Evolutionary conservation across 257 asterid species (phyloP).

Genomic region (Haberlea rhodopensis): DNA sequence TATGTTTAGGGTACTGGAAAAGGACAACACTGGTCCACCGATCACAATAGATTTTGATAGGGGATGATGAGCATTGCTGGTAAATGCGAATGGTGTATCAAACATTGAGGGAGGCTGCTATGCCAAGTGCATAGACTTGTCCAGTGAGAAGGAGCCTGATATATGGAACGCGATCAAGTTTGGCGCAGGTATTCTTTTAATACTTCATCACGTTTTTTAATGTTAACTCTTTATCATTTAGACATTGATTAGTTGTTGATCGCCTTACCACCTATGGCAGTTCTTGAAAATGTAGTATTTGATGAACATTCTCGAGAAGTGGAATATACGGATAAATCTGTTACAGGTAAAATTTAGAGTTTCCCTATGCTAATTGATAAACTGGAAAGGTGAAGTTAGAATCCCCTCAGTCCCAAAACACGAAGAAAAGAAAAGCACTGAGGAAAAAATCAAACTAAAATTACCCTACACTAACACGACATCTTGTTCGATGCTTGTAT

Average conservation of each 20-base stretch:
- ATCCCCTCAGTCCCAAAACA: background rate
- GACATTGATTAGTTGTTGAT: background rate
- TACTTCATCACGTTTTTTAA: background rate
- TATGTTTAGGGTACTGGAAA: slow-evolving; percentile 73
- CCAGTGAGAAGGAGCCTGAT: slow-evolving; percentile 92
- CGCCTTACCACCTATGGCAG: slow-evolving; percentile 34
- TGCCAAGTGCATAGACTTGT: slow-evolving; percentile 86
- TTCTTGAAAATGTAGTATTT: slow-evolving; percentile 82
- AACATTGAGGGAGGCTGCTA: slow-evolving; percentile 97
- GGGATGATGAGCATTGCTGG: slow-evolving; percentile 99
- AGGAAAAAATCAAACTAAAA: background rate
- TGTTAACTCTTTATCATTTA: background rate
- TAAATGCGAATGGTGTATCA: slow-evolving; percentile 81
- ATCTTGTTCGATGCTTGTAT: background rate
- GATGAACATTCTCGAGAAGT: slow-evolving; percentile 91
- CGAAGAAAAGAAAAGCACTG: background rate
- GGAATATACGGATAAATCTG: slow-evolving; percentile 82
- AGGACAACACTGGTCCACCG: slow-evolving; percentile 88
- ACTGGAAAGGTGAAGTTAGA: background rate
- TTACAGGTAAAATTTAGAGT: slow-evolving; percentile 55
- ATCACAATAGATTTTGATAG: slow-evolving; percentile 77
- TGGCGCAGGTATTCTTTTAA: slow-evolving; percentile 56
- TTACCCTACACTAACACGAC: background rate
- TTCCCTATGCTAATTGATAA: background rate
- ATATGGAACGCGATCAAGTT: slow-evolving; percentile 95